Evolutionary conservation across 2,329 filamentous ascomycete species (phyloP).

Genomic region (Fusarium metavorans): DNA sequence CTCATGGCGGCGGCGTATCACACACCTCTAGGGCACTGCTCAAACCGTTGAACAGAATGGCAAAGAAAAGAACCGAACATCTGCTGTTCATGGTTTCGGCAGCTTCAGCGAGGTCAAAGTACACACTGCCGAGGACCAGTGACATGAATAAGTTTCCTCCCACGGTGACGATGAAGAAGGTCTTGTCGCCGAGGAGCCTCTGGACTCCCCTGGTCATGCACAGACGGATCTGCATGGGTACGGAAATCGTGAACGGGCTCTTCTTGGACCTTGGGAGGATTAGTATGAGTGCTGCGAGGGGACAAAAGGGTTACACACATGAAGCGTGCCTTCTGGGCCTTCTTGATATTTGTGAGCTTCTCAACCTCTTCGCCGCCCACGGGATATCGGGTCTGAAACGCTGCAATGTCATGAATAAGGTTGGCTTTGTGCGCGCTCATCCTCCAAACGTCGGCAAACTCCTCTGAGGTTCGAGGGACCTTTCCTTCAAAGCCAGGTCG

Average conservation of each 20-base stretch:
- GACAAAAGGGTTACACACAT: conserved; percentile 2
- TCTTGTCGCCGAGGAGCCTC: conserved; percentile 33
- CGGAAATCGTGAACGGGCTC: conserved; percentile 58
- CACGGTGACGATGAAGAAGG: conserved; percentile 25
- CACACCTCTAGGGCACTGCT: conserved; percentile 21
- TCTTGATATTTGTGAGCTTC: conserved; percentile 14
- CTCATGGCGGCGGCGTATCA: background rate
- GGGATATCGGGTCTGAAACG: conserved; percentile 18
- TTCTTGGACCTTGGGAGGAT: conserved; percentile 20
- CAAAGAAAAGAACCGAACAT: conserved; percentile 17
- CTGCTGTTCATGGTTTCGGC: background rate
- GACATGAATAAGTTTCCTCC: background rate
- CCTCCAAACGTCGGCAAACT: conserved; percentile 51
- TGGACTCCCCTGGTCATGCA: conserved; percentile 50
- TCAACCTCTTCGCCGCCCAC: conserved; percentile 29
- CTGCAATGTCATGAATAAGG: background rate
- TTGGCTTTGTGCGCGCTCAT: conserved; percentile 42
- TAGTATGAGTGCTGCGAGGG: background rate
- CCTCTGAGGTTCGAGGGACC: conserved; percentile 49
- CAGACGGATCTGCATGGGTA: conserved; percentile 58
- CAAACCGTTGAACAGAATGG: conserved; percentile 26
- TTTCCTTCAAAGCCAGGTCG: conserved; percentile 47
- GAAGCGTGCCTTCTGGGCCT: conserved; percentile 23
- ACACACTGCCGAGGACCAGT: conserved; percentile 3
- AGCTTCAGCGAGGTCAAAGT: background rate